Evolutionary conservation across 352 stramenopile species (phyloP), one percentile per base, ranked within the genome.

Genomic region (Globisporangium alternatum): DNA sequence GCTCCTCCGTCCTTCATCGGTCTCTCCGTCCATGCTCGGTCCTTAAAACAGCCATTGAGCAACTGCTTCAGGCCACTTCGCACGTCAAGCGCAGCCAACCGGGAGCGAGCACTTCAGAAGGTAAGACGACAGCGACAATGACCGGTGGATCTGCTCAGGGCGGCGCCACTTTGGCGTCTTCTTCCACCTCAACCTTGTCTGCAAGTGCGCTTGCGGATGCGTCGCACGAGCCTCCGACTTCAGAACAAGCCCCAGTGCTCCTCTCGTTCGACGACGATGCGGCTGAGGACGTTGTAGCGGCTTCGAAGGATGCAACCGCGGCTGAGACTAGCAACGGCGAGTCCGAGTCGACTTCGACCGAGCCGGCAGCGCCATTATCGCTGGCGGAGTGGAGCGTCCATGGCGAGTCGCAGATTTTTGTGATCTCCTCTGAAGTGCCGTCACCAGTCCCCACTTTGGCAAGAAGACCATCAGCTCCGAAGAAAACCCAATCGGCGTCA

Each of bases 21-120:
- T 48, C 43, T 48, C 21, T 48, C 5, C 41, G 15, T 47, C 39
- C 48, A 64, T 64, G 48, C 33, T n/a, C 9, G 35, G n/a, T 39
- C 30, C 56, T 44, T 31, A 39, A 49, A 64, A 48, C 56, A 83
- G 77, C 81, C 74, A 88, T 86, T 80, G 77, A 88, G 73, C 73
- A 81, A 74, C 75, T 85, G 56, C 66, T 82, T 78, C 67, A 73
- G 73, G 81, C 66, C 30, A 72, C 76, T 68, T 13, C 69, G 54
- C 56, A 33, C 68, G 69, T 78, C 65, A 66, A 43, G 41, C 41
- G 53, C 15, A 43, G 43, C 21, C 25, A 55, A 21, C n/a, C 41
- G 10, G 43, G 43, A n/a, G n/a, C 13, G 12, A 54, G 43, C 19
- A 10, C 49, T 43, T 56, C 51, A 8, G 28, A 56, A 30, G 51